Conservation (phyloP, 208 protist species). For the Leishmania tropica region DNA sequence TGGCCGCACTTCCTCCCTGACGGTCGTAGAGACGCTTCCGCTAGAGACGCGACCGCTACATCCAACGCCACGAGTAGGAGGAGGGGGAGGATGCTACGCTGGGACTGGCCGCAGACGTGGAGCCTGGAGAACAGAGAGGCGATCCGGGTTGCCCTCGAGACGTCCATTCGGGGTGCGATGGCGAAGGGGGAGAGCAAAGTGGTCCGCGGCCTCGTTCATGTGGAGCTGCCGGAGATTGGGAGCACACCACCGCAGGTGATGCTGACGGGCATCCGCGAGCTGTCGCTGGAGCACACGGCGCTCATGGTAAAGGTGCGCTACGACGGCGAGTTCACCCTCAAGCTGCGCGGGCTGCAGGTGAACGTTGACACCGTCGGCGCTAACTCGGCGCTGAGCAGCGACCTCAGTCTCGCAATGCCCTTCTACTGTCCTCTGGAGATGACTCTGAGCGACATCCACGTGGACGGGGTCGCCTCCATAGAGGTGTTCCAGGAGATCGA, state of each 20-base stretch:
- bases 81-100: constrained; percentile 66
- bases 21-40: background rate
- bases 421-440: constrained; percentile 90
- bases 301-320: constrained; percentile 87
- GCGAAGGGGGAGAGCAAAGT: constrained; percentile 59
- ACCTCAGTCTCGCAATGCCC: constrained; percentile 73
- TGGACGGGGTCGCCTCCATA: constrained; percentile 83
- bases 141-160: constrained; percentile 73
- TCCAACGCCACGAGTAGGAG: background rate
- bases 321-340: constrained; percentile 77
- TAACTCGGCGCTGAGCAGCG: constrained; percentile 48
- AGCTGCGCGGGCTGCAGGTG: constrained; percentile 77
- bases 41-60: background rate
- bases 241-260: constrained; percentile 70
- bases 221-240: constrained; percentile 78
- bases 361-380: constrained; percentile 85
- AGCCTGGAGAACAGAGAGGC: constrained; percentile 63
- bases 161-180: constrained; percentile 75
- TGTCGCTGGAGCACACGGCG: constrained; percentile 78
- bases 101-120: constrained; percentile 84
- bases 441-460: constrained; percentile 73
- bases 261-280: constrained; percentile 72
- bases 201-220: constrained; percentile 74
- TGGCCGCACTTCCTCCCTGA: background rate
- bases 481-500: constrained; percentile 82